Base-by-base conservation (phyloP, 148 eudicot genomes). In the Dianthus caryophyllus region DNA sequence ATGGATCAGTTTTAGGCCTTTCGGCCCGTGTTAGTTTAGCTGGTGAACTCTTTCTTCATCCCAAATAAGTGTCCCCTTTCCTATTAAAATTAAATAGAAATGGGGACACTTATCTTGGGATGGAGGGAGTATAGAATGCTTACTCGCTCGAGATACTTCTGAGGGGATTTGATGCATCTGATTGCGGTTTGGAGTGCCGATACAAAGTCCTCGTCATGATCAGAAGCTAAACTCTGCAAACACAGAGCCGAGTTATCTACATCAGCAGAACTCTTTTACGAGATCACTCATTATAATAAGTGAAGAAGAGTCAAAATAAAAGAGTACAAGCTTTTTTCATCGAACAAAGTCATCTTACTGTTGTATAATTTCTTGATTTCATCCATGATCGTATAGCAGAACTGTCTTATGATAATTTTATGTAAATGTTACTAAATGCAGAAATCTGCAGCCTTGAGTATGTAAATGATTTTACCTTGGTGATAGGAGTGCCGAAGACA, bases 121-220 rank as follows among this genome's bases (percentile, higher is more conserved):
- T 18, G 17, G 30, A 26, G 2, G 13, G 12, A n/a, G 16, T 22
- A 36, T 7, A 15, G 33, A 46, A 0, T 2, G 33, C 67, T 64
- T 71, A 87, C 92, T 90, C 83, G 76, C 53, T 80, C 99, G 5
- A 84, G 80, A 84, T 90, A 90, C 78, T 83, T 84, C 12, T 69
- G 71, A 6, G 89, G 89, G 69, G 88, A 68, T 47, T 64, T 71
- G 69, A 90, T 78, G 93, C 96, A 86, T 64, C 78, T 64, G 43
- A 90, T 81, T 27, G 96, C 76, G 5, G 81, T 72, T 33, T 75
- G 77, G 39, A 88, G 64, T 21, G 88, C 79, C 20, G 70, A 61
- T 31, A 84, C 70, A 73, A 80, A 79, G 55, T 79, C 79, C 66
- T 77, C 73, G 25, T 67, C 80, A 48, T 77, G 65, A 26, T 77